These are phyloP conservation scores for Triadica sebifera DNA, from an alignment of 345 rosid genomes.

Conservation along the genomic window DNA sequence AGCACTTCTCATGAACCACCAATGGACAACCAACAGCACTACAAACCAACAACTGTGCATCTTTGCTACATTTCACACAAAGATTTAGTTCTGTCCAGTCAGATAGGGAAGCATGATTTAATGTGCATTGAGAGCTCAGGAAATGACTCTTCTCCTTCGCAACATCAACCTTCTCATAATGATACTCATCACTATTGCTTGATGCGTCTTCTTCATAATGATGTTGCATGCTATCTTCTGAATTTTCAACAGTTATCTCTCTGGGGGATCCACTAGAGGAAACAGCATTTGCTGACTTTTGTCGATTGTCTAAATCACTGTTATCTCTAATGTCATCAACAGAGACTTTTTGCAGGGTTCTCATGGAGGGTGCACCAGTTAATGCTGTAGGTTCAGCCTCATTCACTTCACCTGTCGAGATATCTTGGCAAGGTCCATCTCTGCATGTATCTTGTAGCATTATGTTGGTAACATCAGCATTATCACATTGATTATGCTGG, in stretches of 20 bases:
- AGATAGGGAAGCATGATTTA: conserved; percentile 20
- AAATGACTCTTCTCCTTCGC: conserved; percentile 36
- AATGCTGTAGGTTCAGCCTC: conserved; percentile 9
- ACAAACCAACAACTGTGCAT: conserved; percentile 47
- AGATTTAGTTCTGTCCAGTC: conserved; percentile 37
- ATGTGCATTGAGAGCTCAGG: conserved; percentile 29
- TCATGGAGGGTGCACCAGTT: conserved; percentile 12
- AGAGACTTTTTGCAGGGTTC: neutral
- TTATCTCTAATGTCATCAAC: conserved; percentile 9
- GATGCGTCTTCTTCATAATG: conserved; percentile 27
- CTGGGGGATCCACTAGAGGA: conserved; percentile 12
- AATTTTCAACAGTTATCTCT: conserved; percentile 9
- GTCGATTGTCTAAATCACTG: conserved; percentile 7
- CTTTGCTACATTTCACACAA: conserved; percentile 53
- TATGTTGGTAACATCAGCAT: conserved; percentile 11
- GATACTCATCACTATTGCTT: conserved; percentile 23
- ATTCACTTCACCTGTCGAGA: conserved; percentile 17
- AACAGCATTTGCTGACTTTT: neutral
- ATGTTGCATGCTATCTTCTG: conserved; percentile 17
- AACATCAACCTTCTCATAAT: conserved; percentile 31
- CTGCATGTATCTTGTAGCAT: conserved; percentile 5
- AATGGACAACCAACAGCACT: conserved; percentile 42
- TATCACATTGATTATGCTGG: conserved; percentile 16
- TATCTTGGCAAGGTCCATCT: conserved; percentile 9
- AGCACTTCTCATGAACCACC: conserved; percentile 49